Evolutionary conservation across 805 yeast species (phyloP), one percentile per base, ranked within the genome.

Genomic region (Kuraishia hungarica): DNA sequence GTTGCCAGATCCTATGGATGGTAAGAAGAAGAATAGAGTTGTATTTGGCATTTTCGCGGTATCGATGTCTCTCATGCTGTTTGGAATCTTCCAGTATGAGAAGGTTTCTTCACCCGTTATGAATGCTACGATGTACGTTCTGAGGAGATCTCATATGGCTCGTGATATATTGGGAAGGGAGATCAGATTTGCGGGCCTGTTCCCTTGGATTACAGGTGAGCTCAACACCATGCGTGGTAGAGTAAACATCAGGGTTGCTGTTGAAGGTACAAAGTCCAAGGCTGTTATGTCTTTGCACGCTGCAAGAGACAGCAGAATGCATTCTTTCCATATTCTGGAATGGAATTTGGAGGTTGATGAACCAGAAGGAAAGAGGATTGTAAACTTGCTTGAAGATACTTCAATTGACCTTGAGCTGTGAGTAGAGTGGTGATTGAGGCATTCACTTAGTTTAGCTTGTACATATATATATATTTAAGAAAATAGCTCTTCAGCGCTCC

Each of bases 191-290:
- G 79, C 82, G 28, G 82, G 85, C 26, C 71, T 87, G 39, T 80
- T 85, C 73, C 98, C 99, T 4, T 94, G 97, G 97, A 84, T 93
- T 57, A 72, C 77, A 56, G 99, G 99, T 13, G 81, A 83, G 50
- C 73, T 94, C 59, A 90, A 92, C 62, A 89, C 94, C 28, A 90
- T 89, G 58, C 78, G 82, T 58, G 97, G 97, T 24, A 74, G 79
- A 20, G 87, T 94, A 48, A 87, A 93, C 67, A 81, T 94, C 59
- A 68, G 69, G 28, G 91, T 90, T 62, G 71, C 76, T 39, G 87
- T 90, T 43, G 77, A 77, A 61, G 99, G 98, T 11, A 79, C 79
- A 54, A 76, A 78, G 60, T 76, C 74, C 19, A 64, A 69, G 4
- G 80, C 80, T 1, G 84, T 81, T 19, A 74, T 79, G 59, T 80